Evolutionary conservation across 768 basidiomycete genomes (phyloP).

Genomic region (Pholiota conissans): DNA sequence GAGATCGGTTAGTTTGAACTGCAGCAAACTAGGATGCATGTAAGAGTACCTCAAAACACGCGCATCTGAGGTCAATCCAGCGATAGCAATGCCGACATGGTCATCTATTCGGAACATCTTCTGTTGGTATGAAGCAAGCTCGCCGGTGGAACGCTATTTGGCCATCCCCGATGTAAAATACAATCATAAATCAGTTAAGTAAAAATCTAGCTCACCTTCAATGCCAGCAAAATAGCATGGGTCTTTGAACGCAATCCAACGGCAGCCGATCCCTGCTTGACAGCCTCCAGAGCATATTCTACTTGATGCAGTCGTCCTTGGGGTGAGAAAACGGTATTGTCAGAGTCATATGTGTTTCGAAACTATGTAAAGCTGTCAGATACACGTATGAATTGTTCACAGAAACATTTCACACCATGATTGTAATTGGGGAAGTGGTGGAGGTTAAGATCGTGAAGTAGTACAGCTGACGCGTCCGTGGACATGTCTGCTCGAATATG

Average conservation of each 20-base stretch:
- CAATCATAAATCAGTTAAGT: slow-evolving; percentile 14
- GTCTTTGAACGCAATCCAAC: slow-evolving; percentile 95
- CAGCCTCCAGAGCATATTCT: slow-evolving; percentile 98
- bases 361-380: slow-evolving; percentile 50
- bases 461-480: slow-evolving; percentile 29
- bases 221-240: slow-evolving; percentile 86
- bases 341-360: slow-evolving; percentile 96
- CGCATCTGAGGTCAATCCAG: slow-evolving; percentile 97
- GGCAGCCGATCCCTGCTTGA: slow-evolving; percentile 99
- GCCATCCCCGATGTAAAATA: slow-evolving; percentile 5
- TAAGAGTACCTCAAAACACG: slow-evolving; percentile 84
- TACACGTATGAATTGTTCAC: slow-evolving; percentile 22
- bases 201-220: slow-evolving; percentile 66
- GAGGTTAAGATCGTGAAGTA: slow-evolving; percentile 15
- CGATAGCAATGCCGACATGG: slow-evolving; percentile 99
- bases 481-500: slow-evolving; percentile 9
- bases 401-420: slow-evolving; percentile 32
- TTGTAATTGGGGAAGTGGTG: slow-evolving; percentile 14
- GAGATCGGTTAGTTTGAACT: background rate
- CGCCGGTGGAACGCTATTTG: slow-evolving; percentile 91
- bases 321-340: slow-evolving; percentile 96
- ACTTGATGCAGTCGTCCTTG: slow-evolving; percentile 97
- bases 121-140: slow-evolving; percentile 99
- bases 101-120: slow-evolving; percentile 99
- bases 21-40: background rate